Evolutionary conservation across 768 basidiomycete genomes (phyloP).

Genomic region (Suillus variegatus): DNA sequence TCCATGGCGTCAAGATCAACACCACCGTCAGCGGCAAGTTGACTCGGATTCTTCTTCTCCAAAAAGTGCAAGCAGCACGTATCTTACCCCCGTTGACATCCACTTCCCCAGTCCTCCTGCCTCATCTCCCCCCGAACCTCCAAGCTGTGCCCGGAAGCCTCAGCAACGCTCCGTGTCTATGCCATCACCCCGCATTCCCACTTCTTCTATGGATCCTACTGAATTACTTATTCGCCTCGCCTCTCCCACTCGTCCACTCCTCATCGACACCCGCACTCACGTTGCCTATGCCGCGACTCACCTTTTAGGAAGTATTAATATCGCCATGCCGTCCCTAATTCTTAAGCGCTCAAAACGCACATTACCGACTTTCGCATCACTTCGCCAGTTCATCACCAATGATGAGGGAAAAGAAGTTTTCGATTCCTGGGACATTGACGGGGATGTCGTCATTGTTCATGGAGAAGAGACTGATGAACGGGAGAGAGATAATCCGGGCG

Average conservation of each 20-base stretch:
- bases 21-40: constrained; percentile 7
- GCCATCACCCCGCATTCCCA: constrained; percentile 34
- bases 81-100: constrained; percentile 54
- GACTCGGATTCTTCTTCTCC: constrained; percentile 34
- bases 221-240: constrained; percentile 50
- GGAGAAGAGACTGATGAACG: constrained; percentile 76
- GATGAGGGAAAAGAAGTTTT: constrained; percentile 57
- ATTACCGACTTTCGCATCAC: constrained; percentile 56
- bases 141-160: constrained; percentile 18
- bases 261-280: constrained; percentile 82
- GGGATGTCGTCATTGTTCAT: constrained; percentile 68
- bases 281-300: constrained; percentile 65
- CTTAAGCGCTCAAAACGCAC: constrained; percentile 76
- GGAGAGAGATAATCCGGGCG: constrained; percentile 55
- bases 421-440: constrained; percentile 69
- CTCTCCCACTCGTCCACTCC: constrained; percentile 55
- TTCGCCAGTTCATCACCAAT: constrained; percentile 83
- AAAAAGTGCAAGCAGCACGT: constrained; percentile 48
- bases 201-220: constrained; percentile 41
- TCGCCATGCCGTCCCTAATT: constrained; percentile 89
- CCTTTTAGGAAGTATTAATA: constrained; percentile 72
- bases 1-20: constrained; percentile 5
- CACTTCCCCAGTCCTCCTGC: constrained; percentile 28
- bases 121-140: constrained; percentile 15
- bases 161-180: constrained; percentile 2